Conservation (phyloP, 1,284 basidiomycete genomes). For the Cryptococcus amylolentus region DNA sequence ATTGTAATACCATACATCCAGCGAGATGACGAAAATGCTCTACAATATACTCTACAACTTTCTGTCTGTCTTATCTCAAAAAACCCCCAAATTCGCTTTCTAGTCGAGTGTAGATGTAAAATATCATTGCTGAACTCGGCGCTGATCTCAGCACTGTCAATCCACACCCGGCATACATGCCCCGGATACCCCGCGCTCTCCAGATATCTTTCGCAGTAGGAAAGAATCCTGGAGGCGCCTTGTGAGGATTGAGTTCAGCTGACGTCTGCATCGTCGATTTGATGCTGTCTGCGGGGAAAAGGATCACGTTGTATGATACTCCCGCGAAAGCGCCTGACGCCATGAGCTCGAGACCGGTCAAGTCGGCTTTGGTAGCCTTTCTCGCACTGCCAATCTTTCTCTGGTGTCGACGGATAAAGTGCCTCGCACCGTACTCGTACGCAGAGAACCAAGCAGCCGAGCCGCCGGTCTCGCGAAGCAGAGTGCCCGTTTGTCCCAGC, state of each 20-base stretch:
- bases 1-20: background rate
- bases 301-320: conserved; percentile 74
- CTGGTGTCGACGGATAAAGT: conserved; percentile 55
- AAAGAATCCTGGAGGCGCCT: conserved; percentile 58
- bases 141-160: conserved; percentile 83
- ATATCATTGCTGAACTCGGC: conserved; percentile 87
- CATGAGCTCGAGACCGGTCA: conserved; percentile 76
- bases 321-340: conserved; percentile 82
- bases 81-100: conserved; percentile 38
- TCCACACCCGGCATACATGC: conserved; percentile 93
- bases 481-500: conserved; percentile 80
- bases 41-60: conserved; percentile 1
- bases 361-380: conserved; percentile 54
- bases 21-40: background rate
- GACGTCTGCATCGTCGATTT: conserved; percentile 95
- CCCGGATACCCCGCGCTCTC: conserved; percentile 68
- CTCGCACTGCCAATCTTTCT: conserved; percentile 22
- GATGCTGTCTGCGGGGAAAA: conserved; percentile 88
- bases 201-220: conserved; percentile 74
- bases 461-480: conserved; percentile 84
- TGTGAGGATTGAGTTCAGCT: conserved; percentile 70
- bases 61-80: conserved; percentile 11
- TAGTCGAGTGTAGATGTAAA: conserved; percentile 80
- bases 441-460: conserved; percentile 81
- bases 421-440: conserved; percentile 68